These are phyloP conservation scores for Vitis hybrid DNA, from an alignment of 177 flowering plant genomes.

Conservation along the genomic window DNA sequence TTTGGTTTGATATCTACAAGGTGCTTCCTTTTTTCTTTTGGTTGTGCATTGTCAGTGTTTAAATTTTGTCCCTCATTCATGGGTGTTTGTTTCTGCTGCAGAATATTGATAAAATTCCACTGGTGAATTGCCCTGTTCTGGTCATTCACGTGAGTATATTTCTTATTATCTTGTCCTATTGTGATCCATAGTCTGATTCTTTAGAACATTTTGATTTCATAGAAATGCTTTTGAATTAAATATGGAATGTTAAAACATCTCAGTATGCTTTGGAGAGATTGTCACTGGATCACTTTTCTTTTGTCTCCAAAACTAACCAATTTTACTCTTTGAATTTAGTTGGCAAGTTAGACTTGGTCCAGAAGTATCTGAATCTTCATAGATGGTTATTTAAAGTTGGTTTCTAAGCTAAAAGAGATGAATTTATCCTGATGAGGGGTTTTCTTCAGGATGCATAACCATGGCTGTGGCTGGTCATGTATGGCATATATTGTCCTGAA, in stretches of 20 bases:
- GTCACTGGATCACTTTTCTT: not conserved
- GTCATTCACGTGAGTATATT: constrained; percentile 48
- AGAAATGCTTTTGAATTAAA: no score
- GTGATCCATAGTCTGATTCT: not conserved
- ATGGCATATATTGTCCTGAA: no score
- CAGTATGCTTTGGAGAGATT: not conserved
- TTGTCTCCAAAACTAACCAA: no score
- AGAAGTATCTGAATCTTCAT: no score
- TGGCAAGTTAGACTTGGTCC: no score
- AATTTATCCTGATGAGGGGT: no score
- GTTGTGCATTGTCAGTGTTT: not conserved
- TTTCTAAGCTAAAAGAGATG: no score
- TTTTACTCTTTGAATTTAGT: no score
- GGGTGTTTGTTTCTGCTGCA: constrained; percentile 20
- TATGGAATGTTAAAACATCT: not conserved
- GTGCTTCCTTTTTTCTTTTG: constrained; percentile 8
- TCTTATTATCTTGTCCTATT: not conserved
- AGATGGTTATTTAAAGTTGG: no score
- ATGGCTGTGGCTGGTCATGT: no score
- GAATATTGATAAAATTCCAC: constrained; percentile 47
- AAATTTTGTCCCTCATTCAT: not conserved
- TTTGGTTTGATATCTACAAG: constrained; percentile 54
- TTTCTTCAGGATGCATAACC: no score
- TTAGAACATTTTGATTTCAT: not conserved
- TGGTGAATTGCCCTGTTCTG: constrained; percentile 39